Conservation (phyloP, 2,329 filamentous ascomycete species). For the Fusarium penzigii region DNA sequence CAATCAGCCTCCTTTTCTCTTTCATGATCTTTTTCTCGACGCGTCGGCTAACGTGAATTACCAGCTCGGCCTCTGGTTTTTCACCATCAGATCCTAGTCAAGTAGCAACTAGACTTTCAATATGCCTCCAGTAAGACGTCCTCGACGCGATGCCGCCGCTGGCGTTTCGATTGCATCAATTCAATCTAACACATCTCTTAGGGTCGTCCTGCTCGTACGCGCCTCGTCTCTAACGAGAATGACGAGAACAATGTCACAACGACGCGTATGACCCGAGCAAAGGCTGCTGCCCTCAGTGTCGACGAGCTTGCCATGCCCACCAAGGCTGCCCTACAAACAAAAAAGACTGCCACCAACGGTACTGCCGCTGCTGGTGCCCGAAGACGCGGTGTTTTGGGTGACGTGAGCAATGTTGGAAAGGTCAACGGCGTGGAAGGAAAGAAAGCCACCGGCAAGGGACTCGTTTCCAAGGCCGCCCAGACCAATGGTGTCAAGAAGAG, state of each 20-base stretch:
- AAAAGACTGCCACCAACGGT: constrained; percentile 60
- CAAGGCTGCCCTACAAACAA: constrained; percentile 68
- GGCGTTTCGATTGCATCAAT: background rate
- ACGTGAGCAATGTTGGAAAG: constrained; percentile 95
- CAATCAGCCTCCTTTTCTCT: constrained; percentile 13
- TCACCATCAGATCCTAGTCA: constrained; percentile 11
- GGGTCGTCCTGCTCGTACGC: constrained; percentile 72
- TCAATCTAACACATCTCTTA: constrained; percentile 30
- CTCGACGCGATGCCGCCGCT: constrained; percentile 13
- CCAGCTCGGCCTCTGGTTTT: constrained; percentile 22
- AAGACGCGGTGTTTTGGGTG: constrained; percentile 83
- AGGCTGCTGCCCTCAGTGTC: constrained; percentile 73
- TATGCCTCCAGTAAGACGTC: constrained; percentile 39
- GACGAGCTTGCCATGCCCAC: constrained; percentile 60
- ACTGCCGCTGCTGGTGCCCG: constrained; percentile 53
- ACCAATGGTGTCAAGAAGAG: constrained; percentile 80
- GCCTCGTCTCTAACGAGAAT: constrained; percentile 86
- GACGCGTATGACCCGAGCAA: constrained; percentile 89
- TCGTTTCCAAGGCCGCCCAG: constrained; percentile 79
- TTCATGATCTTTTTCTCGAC: constrained; percentile 15
- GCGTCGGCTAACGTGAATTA: constrained; percentile 26
- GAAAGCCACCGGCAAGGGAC: constrained; percentile 70
- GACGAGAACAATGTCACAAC: constrained; percentile 77
- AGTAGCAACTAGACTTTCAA: constrained; percentile 29
- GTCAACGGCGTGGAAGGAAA: constrained; percentile 70